A percentile compares a stretch with the other conserved stretches of the same genome.
phyloP scores from a whole-genome alignment of 192 early-diverging fungal species.

The Dispira simplex region DNA sequence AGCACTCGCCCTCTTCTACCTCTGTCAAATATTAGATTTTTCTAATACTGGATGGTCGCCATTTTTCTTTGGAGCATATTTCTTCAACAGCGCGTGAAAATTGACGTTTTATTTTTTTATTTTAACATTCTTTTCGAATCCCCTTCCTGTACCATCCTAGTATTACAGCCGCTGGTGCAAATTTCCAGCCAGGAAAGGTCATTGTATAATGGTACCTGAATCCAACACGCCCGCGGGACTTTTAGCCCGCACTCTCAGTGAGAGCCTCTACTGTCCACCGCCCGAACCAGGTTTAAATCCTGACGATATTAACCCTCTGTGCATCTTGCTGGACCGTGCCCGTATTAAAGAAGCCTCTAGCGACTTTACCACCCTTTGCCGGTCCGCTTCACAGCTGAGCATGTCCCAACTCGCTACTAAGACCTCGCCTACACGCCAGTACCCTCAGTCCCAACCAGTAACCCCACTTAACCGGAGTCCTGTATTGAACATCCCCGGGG shows the following conservation, averaged over 20 bases:
- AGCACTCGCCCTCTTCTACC: no score
- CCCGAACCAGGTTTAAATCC: background rate
- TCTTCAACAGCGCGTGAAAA: background rate
- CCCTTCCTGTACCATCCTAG: background rate
- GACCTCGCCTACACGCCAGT: background rate
- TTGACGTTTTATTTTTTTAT: background rate
- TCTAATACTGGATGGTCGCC: no score
- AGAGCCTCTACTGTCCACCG: conserved; percentile 8
- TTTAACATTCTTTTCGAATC: background rate
- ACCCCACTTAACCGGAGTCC: conserved; percentile 4
- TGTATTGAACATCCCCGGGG: background rate
- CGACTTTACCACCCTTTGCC: conserved; percentile 5
- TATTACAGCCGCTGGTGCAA: background rate
- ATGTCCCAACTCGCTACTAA: background rate
- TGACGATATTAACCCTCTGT: conserved; percentile 6
- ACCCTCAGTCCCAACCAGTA: background rate
- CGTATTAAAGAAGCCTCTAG: conserved; percentile 1
- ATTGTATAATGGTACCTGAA: background rate
- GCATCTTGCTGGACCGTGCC: conserved; percentile 3
- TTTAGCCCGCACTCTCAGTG: background rate
- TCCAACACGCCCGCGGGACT: background rate
- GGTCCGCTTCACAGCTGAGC: background rate
- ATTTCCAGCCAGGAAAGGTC: background rate
- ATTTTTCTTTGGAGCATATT: background rate
- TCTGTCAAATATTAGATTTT: no score